A percentile compares a stretch with the other conserved stretches of the same genome.
phyloP scores from a whole-genome alignment of 202 grass and related monocot species.

The Digitaria exilis region DNA sequence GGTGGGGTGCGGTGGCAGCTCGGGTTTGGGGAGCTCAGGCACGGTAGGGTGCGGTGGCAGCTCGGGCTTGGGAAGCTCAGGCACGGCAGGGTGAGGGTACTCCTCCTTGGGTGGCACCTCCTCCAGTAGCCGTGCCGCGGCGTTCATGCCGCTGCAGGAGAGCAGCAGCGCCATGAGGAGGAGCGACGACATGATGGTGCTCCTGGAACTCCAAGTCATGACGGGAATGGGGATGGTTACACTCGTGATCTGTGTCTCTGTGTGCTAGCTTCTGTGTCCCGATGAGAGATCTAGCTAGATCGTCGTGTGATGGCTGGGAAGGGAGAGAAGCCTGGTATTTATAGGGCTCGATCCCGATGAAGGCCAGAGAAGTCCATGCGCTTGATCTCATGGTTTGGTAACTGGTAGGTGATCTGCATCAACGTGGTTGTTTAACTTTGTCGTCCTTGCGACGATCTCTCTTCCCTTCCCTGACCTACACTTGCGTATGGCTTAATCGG shows the following conservation, averaged over 20 bases:
- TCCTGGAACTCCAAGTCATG: constrained; percentile 23
- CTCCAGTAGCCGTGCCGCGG: constrained; percentile 38
- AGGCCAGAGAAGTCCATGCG: background rate
- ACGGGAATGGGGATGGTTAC: background rate
- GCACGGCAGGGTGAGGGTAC: background rate
- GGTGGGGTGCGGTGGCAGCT: too few relatives aligned
- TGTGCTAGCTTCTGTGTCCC: background rate
- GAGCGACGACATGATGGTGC: background rate
- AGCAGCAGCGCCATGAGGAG: constrained; percentile 38
- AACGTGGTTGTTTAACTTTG: background rate
- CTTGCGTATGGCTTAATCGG: background rate
- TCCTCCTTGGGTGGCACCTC: constrained; percentile 30
- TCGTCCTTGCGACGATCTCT: background rate
- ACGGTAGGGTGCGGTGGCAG: background rate
- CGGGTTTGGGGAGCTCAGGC: background rate
- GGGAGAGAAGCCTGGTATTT: background rate
- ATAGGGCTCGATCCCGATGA: background rate
- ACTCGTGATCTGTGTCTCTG: background rate
- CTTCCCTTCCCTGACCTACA: background rate
- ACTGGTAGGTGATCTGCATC: constrained; percentile 26
- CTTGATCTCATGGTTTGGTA: constrained; percentile 1
- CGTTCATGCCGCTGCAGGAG: constrained; percentile 1
- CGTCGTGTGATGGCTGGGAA: background rate
- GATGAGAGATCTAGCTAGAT: background rate
- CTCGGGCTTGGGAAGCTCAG: constrained; percentile 13